These are phyloP conservation scores for Neocallimastix lanati DNA, from an alignment of 192 early-diverging fungal genomes.

Conservation along the genomic window DNA sequence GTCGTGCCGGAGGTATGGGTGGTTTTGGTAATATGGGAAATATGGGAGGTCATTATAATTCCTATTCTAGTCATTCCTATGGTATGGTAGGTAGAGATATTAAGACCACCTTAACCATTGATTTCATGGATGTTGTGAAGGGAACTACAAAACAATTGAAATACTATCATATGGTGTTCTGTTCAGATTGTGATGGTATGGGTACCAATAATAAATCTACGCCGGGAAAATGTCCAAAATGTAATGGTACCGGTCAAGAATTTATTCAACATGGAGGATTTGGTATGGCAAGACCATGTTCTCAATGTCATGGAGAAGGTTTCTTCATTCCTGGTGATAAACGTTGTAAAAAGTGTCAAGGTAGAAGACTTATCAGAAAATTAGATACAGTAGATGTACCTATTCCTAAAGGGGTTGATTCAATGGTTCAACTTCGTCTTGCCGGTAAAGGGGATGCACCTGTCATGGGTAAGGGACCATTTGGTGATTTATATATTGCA, in stretches of 20 bases:
- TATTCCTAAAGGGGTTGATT: constrained; percentile 69
- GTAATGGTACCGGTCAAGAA: constrained; percentile 69
- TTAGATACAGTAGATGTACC: constrained; percentile 50
- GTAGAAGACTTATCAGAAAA: constrained; percentile 60
- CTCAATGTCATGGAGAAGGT: constrained; percentile 70
- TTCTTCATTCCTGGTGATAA: constrained; percentile 38
- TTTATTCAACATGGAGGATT: constrained; percentile 72
- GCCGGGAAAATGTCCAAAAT: constrained; percentile 47
- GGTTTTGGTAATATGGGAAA: constrained; percentile 15
- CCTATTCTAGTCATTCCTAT: neutral
- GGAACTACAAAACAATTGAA: constrained; percentile 49
- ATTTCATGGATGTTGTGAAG: constrained; percentile 82
- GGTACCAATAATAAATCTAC: constrained; percentile 64
- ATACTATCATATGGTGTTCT: constrained; percentile 46
- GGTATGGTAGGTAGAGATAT: constrained; percentile 37
- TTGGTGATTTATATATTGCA: constrained; percentile 73
- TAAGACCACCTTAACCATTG: constrained; percentile 38
- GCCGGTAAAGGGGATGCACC: constrained; percentile 68
- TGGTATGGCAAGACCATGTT: constrained; percentile 71
- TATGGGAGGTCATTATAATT: constrained; percentile 7
- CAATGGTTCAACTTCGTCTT: constrained; percentile 60
- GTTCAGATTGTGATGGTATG: constrained; percentile 57
- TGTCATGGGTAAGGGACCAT: constrained; percentile 41
- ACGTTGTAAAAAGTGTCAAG: constrained; percentile 61
- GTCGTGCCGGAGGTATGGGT: constrained; percentile 9